Evolutionary conservation across 768 basidiomycete genomes (phyloP).

Genomic region (Pulveroboletus sp.): DNA sequence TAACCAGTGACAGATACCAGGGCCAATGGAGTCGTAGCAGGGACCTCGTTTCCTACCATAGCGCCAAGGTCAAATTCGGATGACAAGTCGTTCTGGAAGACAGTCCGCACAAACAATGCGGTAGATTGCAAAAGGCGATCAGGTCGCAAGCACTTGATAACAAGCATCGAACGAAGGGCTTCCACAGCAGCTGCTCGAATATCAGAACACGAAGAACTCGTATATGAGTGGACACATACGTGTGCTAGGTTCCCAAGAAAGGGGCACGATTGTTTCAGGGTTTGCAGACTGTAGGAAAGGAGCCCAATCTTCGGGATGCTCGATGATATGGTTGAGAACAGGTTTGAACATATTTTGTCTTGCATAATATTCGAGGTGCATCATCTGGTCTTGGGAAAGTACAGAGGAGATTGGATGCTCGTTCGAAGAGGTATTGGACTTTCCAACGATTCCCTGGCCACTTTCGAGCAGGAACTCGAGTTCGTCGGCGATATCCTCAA

Average conservation of each 20-base stretch:
- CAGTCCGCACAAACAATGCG: slow-evolving; percentile 63
- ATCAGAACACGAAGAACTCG: slow-evolving; percentile 10
- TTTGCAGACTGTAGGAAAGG: slow-evolving; percentile 60
- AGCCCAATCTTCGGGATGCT: slow-evolving; percentile 64
- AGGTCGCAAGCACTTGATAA: slow-evolving; percentile 89
- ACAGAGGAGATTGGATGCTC: slow-evolving; percentile 40
- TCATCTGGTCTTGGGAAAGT: slow-evolving; percentile 62
- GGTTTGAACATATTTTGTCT: slow-evolving; percentile 75
- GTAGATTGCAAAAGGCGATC: slow-evolving; percentile 87
- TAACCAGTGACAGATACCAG: slow-evolving; percentile 93
- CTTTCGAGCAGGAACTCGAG: slow-evolving; percentile 91
- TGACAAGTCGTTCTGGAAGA: slow-evolving; percentile 81
- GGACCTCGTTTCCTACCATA: slow-evolving; percentile 78
- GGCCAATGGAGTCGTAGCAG: slow-evolving; percentile 77
- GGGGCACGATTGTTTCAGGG: slow-evolving; percentile 70
- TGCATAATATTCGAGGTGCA: slow-evolving; percentile 65
- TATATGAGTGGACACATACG: slow-evolving; percentile 46
- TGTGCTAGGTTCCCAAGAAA: slow-evolving; percentile 71
- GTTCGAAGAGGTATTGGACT: slow-evolving; percentile 31
- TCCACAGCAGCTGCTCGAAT: slow-evolving; percentile 55
- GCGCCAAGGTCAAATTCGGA: slow-evolving; percentile 69
- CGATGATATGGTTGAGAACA: slow-evolving; percentile 57
- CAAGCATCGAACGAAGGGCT: slow-evolving; percentile 67
- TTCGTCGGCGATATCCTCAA: slow-evolving; percentile 79
- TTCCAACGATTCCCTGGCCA: slow-evolving; percentile 55